These are phyloP conservation scores for Zea mays DNA, from an alignment of 176 grass and related monocot species.

Conservation along the genomic window Zm-B73-REFERENCE-NAM-5.0 NC_050097.1:12611501-12612000, in stretches of 20 bases:
- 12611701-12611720: constrained; percentile 19
- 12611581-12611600: constrained; percentile 57
- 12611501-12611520: constrained; percentile 62
- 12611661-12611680: constrained; percentile 40
- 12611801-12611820: constrained; percentile 18
- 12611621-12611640: constrained; percentile 10
- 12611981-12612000: not conserved
- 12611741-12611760: constrained; percentile 23
- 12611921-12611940: no score
- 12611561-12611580: constrained; percentile 47
- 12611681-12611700: constrained; percentile 42
- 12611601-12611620: constrained; percentile 22
- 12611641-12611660: constrained; percentile 28
- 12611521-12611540: constrained; percentile 50
- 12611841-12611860: constrained; percentile 8
- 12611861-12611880: constrained; percentile 5
- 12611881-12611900: not conserved
- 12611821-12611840: constrained; percentile 7
- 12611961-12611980: not conserved
- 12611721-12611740: constrained; percentile 19
- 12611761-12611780: constrained; percentile 8
- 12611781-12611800: not conserved
- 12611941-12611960: not conserved
- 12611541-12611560: constrained; percentile 63
- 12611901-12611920: no score